Evolutionary conservation across 1,139 yeast species (phyloP).

Genomic region (Debaryomyces psychrophilus): DNA sequence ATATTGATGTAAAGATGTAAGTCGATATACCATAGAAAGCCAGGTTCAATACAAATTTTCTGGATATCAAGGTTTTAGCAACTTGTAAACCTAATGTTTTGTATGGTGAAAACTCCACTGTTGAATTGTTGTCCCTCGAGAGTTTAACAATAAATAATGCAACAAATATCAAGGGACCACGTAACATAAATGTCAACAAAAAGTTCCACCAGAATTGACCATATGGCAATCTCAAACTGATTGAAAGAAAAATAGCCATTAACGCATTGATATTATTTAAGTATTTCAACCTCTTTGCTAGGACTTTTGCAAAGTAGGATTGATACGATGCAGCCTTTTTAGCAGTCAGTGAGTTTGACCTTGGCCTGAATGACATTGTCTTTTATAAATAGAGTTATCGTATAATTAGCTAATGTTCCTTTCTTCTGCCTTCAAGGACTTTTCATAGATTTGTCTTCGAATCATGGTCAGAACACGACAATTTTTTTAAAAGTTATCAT

Average conservation of each 20-base stretch:
- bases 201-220: conserved; percentile 37
- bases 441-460: conserved; percentile 4
- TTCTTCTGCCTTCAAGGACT: not conserved
- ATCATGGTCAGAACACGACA: conserved; percentile 8
- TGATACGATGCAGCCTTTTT: conserved; percentile 26
- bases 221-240: conserved; percentile 31
- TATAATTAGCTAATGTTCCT: not conserved
- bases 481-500: not conserved
- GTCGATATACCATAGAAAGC: conserved; percentile 45
- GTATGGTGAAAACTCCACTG: conserved; percentile 53
- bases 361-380: conserved; percentile 7
- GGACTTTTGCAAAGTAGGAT: conserved; percentile 35
- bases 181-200: conserved; percentile 25
- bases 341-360: conserved; percentile 9
- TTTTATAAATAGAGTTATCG: not conserved
- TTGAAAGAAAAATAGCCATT: conserved; percentile 29
- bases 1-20: conserved; percentile 31
- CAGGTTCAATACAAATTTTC: conserved; percentile 38
- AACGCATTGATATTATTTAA: conserved; percentile 37
- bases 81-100: conserved; percentile 54
- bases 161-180: conserved; percentile 36
- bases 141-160: conserved; percentile 44
- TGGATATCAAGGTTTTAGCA: conserved; percentile 48
- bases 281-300: conserved; percentile 39
- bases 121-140: conserved; percentile 52